A percentile compares a stretch with the other conserved stretches of the same genome.
These are phyloP conservation scores for Rhizodiscina lignyota DNA, from an alignment of 495 filamentous ascomycete species.

Conservation along the genomic window DNA sequence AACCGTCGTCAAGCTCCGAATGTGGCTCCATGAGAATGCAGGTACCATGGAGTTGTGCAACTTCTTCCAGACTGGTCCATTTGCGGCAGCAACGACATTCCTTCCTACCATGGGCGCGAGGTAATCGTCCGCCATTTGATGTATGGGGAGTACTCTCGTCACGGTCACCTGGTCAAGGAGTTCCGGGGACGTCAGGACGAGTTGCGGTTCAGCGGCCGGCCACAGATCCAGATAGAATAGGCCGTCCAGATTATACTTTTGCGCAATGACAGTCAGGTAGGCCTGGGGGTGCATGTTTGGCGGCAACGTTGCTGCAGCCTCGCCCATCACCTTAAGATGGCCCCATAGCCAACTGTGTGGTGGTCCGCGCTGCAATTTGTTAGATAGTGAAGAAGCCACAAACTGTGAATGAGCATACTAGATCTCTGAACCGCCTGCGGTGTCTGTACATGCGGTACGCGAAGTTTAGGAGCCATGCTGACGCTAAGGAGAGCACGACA, in stretches of 20 bases:
- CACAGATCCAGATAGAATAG: conserved; percentile 13
- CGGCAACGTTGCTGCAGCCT: conserved; percentile 1
- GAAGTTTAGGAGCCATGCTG: too few relatives aligned
- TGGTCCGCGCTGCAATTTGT: conserved; percentile 1
- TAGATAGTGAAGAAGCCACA: too few relatives aligned
- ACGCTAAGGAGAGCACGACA: too few relatives aligned
- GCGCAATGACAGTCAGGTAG: conserved; percentile 1
- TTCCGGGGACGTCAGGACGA: conserved; percentile 7
- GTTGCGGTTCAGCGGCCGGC: conserved; percentile 8
- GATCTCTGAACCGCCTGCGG: too few relatives aligned
- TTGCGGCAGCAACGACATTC: conserved; percentile 1
- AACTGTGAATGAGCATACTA: too few relatives aligned
- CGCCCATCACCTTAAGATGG: conserved; percentile 3
- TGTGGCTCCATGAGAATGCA: conserved; percentile 3
- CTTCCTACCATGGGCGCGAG: conserved; percentile 1
- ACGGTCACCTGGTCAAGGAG: conserved; percentile 4
- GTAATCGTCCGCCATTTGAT: conserved; percentile 1
- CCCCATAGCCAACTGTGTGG: conserved; percentile 2
- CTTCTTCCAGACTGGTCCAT: conserved; percentile 2
- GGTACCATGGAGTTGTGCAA: conserved; percentile 10
- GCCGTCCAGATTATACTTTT: conserved; percentile 8
- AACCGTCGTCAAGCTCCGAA: conserved; percentile 4
- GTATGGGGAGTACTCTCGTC: neutral
- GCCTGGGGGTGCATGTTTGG: conserved; percentile 3
- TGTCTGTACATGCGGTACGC: too few relatives aligned